These are phyloP conservation scores for Croton laevigatus DNA, from an alignment of 441 rosid species.

Conservation along the genomic window DNA sequence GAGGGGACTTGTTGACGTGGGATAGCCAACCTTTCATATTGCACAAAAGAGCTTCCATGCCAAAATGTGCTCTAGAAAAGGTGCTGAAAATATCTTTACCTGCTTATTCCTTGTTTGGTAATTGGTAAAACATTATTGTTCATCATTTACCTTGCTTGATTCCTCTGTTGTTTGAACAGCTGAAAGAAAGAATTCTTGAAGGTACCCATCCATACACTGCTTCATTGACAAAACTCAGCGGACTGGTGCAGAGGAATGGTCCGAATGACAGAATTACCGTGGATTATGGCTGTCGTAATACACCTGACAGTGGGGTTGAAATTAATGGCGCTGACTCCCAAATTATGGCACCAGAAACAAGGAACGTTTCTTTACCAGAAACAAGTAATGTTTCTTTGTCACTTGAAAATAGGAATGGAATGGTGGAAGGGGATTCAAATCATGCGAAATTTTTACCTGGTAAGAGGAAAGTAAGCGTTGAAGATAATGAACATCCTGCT, in stretches of 20 bases:
- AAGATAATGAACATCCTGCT: slow-evolving; percentile 21
- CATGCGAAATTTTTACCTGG: slow-evolving; percentile 13
- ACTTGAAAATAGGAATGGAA: slow-evolving; percentile 24
- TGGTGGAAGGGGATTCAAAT: slow-evolving; percentile 14
- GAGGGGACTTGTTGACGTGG: slow-evolving; percentile 39
- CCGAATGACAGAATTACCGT: slow-evolving; percentile 3
- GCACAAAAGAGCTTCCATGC: slow-evolving; percentile 45
- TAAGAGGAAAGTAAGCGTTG: slow-evolving; percentile 34
- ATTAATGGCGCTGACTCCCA: slow-evolving; percentile 12
- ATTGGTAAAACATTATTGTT: no score
- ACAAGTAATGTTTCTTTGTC: no score
- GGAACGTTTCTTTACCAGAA: no score
- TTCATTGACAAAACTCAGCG: slow-evolving; percentile 33
- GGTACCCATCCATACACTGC: slow-evolving; percentile 33
- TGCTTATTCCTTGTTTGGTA: no score
- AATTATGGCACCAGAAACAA: slow-evolving; percentile 19
- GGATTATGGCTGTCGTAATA: slow-evolving; percentile 17
- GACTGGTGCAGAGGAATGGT: slow-evolving; percentile 27
- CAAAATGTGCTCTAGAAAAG: slow-evolving; percentile 41
- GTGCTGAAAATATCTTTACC: no score
- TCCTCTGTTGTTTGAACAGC: slow-evolving; percentile 33
- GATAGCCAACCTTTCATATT: slow-evolving; percentile 40
- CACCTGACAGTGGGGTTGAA: slow-evolving; percentile 11
- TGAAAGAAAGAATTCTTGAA: slow-evolving; percentile 37
- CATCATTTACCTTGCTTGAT: slow-evolving; percentile 8